These are phyloP conservation scores for Cryptosporidium meleagridis DNA, from an alignment of 169 alveolate species.

Conservation along the genomic window DNA sequence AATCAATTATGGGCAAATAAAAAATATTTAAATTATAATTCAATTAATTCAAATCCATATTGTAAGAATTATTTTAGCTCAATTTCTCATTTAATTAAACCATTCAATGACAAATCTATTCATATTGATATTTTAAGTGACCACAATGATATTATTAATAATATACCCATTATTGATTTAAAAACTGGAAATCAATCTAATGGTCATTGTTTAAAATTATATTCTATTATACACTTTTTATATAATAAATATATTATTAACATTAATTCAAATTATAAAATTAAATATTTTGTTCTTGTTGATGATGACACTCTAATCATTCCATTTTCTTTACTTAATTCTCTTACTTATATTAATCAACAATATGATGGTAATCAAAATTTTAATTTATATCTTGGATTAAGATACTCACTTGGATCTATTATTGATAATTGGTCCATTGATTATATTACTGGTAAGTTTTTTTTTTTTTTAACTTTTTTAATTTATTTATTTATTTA, in stretches of 20 bases:
- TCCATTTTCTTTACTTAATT: constrained; percentile 50
- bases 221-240: constrained; percentile 33
- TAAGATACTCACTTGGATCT: constrained; percentile 72
- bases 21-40: constrained; percentile 20
- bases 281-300: constrained; percentile 34
- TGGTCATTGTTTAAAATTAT: constrained; percentile 57
- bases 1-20: constrained; percentile 46
- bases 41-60: constrained; percentile 1
- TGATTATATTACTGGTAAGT: constrained; percentile 66
- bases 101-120: neutral
- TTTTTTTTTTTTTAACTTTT: too few species aligned
- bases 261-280: neutral
- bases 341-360: constrained; percentile 1
- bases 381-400: constrained; percentile 33
- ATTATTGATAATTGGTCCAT: constrained; percentile 50
- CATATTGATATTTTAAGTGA: constrained; percentile 41
- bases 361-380: neutral
- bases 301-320: constrained; percentile 63
- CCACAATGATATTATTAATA: neutral
- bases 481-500: neutral
- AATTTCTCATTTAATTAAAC: neutral
- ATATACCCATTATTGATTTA: constrained; percentile 5
- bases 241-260: constrained; percentile 12
- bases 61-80: constrained; percentile 16
- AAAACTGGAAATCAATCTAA: constrained; percentile 38